A percentile compares a stretch with the other conserved stretches of the same genome.
Evolutionary conservation across 83 land plant genomes (phyloP).

Genomic region (Larix sibirica): DNA sequence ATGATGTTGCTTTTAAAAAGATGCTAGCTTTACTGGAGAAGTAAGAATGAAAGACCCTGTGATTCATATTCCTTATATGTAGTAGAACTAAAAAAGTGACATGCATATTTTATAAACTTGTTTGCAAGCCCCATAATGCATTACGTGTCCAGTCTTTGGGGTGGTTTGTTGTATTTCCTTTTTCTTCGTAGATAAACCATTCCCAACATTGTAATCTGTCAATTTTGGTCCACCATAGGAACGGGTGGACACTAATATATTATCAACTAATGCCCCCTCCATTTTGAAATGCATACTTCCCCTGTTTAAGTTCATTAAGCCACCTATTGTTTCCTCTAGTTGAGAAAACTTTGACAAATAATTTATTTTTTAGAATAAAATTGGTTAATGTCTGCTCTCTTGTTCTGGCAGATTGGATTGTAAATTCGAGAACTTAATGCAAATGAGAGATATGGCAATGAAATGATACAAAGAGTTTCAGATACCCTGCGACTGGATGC

Average conservation of each 20-base stretch:
- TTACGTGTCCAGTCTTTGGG: too few species aligned
- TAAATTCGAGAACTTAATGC: constrained; percentile 69
- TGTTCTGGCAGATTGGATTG: constrained; percentile 77
- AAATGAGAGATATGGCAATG: constrained; percentile 78
- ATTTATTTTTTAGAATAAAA: not conserved
- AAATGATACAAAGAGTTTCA: constrained; percentile 66
- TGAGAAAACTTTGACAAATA: not conserved
- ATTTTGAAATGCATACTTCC: not conserved
- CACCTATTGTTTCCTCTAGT: not conserved
- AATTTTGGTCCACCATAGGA: not conserved
- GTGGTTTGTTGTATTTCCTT: too few species aligned
- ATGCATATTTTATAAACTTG: not conserved
- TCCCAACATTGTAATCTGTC: not conserved
- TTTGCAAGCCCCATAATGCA: not conserved
- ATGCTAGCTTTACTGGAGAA: constrained; percentile 86
- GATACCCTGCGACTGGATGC: constrained; percentile 94
- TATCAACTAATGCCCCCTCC: not conserved
- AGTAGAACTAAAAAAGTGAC: not conserved
- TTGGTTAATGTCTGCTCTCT: not conserved
- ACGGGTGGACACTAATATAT: not conserved
- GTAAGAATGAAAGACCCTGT: constrained; percentile 32
- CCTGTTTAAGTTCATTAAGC: not conserved
- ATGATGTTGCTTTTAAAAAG: constrained; percentile 70
- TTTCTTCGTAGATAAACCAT: too few species aligned
- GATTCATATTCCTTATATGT: too few species aligned